Conservation (phyloP, 768 basidiomycete species). For the Rhodotorula graminis region DNA sequence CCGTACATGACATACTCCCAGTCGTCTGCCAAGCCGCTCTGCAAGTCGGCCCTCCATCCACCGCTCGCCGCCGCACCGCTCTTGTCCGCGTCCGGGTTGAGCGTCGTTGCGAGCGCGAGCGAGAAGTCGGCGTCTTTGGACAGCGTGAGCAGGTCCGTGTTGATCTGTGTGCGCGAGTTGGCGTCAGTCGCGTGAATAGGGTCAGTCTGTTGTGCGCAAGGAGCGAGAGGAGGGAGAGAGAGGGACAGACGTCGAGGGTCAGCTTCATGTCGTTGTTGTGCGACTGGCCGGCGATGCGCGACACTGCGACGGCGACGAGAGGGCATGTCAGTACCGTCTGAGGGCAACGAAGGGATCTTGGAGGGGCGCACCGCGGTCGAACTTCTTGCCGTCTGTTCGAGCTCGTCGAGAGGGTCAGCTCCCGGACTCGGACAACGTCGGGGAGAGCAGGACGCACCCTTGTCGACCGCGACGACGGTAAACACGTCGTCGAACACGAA, state of each 20-base stretch:
- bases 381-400: conserved; percentile 77
- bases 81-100: conserved; percentile 53
- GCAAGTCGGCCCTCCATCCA: conserved; percentile 55
- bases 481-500: conserved; percentile 94
- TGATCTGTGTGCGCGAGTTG: conserved; percentile 47
- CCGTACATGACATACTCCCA: conserved; percentile 99
- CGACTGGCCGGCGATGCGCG: conserved; percentile 80
- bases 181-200: no score
- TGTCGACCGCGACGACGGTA: conserved; percentile 70
- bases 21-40: conserved; percentile 69
- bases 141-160: conserved; percentile 81
- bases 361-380: conserved; percentile 71
- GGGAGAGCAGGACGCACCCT: conserved; percentile 44
- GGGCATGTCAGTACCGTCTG: neutral
- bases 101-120: conserved; percentile 76
- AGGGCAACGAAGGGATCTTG: neutral
- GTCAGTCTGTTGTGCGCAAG: neutral
- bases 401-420: neutral
- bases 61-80: conserved; percentile 52
- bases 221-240: neutral
- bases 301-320: conserved; percentile 57
- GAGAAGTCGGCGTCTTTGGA: conserved; percentile 63
- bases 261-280: conserved; percentile 89
- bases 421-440: neutral
- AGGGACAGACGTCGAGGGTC: conserved; percentile 67